phyloP scores from a whole-genome alignment of 306 rosid genomes.

The Lathyrus oleraceus region DNA sequence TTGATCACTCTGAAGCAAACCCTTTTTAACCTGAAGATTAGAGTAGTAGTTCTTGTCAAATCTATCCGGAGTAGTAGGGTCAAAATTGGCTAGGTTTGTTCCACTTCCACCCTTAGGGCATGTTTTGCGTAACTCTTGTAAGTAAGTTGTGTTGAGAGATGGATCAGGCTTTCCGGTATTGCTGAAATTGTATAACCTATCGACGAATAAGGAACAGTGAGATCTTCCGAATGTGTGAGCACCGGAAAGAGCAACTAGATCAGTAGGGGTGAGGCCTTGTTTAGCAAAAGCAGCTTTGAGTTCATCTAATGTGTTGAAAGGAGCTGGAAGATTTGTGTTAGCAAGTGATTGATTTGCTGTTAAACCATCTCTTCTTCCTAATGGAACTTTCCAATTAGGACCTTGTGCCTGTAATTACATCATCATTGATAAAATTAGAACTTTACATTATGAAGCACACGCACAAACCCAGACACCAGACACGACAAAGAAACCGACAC shows the following conservation, averaged over 20 bases:
- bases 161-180: slow-evolving; percentile 29
- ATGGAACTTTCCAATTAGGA: slow-evolving; percentile 41
- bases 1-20: slow-evolving; percentile 47
- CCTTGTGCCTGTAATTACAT: slow-evolving; percentile 42
- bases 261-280: slow-evolving; percentile 47
- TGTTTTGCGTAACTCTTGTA: not conserved
- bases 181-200: slow-evolving; percentile 41
- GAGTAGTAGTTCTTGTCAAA: slow-evolving; percentile 40
- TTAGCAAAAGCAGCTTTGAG: slow-evolving; percentile 28
- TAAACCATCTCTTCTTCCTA: slow-evolving; percentile 58
- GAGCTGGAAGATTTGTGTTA: slow-evolving; percentile 41
- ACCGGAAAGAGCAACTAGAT: slow-evolving; percentile 56
- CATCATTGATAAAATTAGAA: not conserved
- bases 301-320: slow-evolving; percentile 16
- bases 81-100: slow-evolving; percentile 20
- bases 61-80: slow-evolving; percentile 32
- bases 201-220: slow-evolving; percentile 1
- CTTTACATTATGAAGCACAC: not conserved
- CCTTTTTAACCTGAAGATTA: slow-evolving; percentile 37
- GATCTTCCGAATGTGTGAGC: slow-evolving; percentile 51
- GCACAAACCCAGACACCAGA: too few relatives aligned
- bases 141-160: slow-evolving; percentile 35
- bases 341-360: slow-evolving; percentile 44
- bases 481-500: too few relatives aligned
- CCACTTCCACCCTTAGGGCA: slow-evolving; percentile 35